phyloP scores from a whole-genome alignment of 2,329 filamentous ascomycete genomes.

The Diaporthe longicolla region DNA sequence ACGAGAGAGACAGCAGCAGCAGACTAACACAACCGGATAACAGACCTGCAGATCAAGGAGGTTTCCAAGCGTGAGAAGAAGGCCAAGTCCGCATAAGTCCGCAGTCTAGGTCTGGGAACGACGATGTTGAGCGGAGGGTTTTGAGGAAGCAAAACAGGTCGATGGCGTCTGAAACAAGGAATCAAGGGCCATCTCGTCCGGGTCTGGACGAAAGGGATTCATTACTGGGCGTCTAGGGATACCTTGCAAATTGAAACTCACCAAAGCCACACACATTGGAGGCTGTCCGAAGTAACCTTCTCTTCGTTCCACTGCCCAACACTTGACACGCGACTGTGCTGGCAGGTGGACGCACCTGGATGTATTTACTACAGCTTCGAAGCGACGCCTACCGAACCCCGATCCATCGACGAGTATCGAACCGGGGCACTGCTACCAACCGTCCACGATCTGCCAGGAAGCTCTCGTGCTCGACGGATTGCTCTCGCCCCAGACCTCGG shows the following conservation, averaged over 20 bases:
- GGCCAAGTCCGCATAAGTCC: slow-evolving; percentile 56
- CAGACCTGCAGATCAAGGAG: slow-evolving; percentile 68
- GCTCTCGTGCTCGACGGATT: slow-evolving; percentile 47
- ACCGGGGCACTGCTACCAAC: slow-evolving; percentile 44
- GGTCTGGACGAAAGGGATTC: slow-evolving; percentile 52
- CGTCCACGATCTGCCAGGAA: slow-evolving; percentile 48
- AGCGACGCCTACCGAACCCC: slow-evolving; percentile 47
- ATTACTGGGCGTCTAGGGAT: slow-evolving; percentile 70
- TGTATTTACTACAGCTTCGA: slow-evolving; percentile 42
- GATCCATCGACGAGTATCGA: slow-evolving; percentile 50
- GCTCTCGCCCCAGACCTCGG: slow-evolving; percentile 54
- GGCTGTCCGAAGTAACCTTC: slow-evolving; percentile 38
- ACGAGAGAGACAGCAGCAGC: neutral
- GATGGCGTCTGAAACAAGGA: slow-evolving; percentile 42
- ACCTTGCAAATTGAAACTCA: slow-evolving; percentile 63
- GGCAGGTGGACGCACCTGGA: slow-evolving; percentile 46
- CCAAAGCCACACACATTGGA: slow-evolving; percentile 49
- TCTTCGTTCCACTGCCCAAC: neutral
- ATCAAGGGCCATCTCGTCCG: slow-evolving; percentile 48
- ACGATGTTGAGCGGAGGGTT: slow-evolving; percentile 45
- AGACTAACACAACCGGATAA: slow-evolving; percentile 54
- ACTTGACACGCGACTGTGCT: slow-evolving; percentile 44
- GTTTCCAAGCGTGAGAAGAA: slow-evolving; percentile 73
- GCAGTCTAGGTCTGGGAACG: slow-evolving; percentile 40
- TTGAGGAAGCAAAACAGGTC: slow-evolving; percentile 46